Evolutionary conservation across 208 protist species (phyloP).

Genomic region (Trichomonas tenax): DNA sequence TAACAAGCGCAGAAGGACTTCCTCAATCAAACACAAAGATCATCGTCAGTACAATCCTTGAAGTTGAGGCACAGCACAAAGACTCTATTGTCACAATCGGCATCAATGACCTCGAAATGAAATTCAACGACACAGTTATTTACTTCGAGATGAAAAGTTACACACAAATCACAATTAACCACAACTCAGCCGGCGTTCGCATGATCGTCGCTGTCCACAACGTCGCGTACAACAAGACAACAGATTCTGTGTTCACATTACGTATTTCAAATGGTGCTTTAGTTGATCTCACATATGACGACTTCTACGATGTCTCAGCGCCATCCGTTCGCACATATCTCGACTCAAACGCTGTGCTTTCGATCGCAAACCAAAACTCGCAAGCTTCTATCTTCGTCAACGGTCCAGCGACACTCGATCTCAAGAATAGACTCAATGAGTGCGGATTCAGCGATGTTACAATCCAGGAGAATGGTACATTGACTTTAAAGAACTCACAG

Average conservation of each 20-base stretch:
- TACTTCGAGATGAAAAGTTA: background rate
- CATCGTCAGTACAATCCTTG: background rate
- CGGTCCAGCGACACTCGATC: background rate
- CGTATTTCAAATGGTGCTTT: background rate
- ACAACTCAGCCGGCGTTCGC: background rate
- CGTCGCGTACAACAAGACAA: background rate
- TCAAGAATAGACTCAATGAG: background rate
- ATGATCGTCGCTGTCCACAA: background rate
- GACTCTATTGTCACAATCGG: background rate
- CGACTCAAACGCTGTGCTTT: background rate
- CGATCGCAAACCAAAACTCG: background rate
- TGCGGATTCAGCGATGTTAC: background rate
- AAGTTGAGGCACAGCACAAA: background rate
- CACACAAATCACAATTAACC: background rate
- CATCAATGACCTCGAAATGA: background rate
- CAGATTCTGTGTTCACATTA: background rate
- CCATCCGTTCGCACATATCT: background rate
- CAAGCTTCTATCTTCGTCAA: background rate
- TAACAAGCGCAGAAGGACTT: background rate
- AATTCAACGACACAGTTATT: background rate
- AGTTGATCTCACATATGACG: background rate
- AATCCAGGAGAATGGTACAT: background rate
- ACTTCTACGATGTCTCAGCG: background rate
- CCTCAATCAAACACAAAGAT: background rate
- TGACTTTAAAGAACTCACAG: background rate